Base-by-base conservation (phyloP, 305 asterid genomes). In the Plantago coronopus region DNA sequence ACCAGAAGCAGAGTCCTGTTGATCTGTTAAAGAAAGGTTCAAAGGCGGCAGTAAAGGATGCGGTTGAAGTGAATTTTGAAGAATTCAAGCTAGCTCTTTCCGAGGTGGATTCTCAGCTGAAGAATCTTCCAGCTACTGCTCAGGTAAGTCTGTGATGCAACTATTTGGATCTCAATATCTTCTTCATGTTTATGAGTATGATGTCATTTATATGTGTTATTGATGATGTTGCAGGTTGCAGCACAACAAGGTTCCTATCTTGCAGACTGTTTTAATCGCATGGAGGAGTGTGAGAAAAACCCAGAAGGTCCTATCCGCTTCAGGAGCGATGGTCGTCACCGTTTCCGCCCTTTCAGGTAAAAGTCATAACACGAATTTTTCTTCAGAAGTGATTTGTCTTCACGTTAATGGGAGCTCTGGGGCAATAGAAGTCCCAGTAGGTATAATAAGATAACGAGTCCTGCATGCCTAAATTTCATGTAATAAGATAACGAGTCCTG, bases 41-140 rank as follows among this genome's bases (percentile, higher is more conserved):
- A 1, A 79, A 81, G 61, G 88, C 80, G 21, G 80, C 75, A 62
- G 66, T 65, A 55, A 82, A 89, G 54, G 91, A 83, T 62, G 76
- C 93, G 20, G 75, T 83, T 64, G 97, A 89, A 77, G 88, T 93
- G 65, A 76, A 76, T 59, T 79, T 93, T 66, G 96, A 89, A 61
- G 96, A 93, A 69, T 91, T 93, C 74, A 87, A 81, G 67, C 50
- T 70, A 15, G 96, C 95, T 51, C 94, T 93, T 64, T 89, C 97
- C 59, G 74, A 89, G 72, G 97, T 86, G 40, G 97, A 93, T 79
- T 76, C 88, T 62, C 86, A 86, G 76, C 69, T 87, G 98, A 93
- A 89, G 91, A 84, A 83, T 71, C 98, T 93, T 65, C 98, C 98
- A n/a, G 97, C 98, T 57, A 93, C 98, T 21, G 98, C 98, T 29